Conservation (phyloP, 139 green algal species). For the Penium margaritaceum region DNA sequence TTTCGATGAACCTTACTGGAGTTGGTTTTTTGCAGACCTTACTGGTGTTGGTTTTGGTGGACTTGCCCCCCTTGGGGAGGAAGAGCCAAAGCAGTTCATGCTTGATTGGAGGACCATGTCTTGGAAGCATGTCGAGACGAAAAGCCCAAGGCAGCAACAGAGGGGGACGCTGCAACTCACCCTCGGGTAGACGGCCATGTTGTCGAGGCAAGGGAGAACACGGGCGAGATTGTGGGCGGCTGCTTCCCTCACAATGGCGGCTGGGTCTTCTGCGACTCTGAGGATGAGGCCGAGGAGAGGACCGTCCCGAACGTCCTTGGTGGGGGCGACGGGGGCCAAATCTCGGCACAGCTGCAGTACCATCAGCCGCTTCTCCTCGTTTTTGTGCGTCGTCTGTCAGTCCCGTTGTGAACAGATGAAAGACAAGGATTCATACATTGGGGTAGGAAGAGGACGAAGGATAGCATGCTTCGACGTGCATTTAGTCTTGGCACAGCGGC, state of each 20-base stretch:
- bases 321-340: conserved; percentile 8
- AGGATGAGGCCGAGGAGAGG: conserved; percentile 38
- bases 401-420: too few relatives aligned
- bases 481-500: too few relatives aligned
- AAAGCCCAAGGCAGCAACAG: too few relatives aligned
- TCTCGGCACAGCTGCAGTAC: conserved; percentile 36
- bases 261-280: conserved; percentile 28
- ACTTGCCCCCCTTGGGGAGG: too few relatives aligned
- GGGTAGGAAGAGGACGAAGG: not conserved
- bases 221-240: conserved; percentile 33
- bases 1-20: too few relatives aligned
- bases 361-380: conserved; percentile 37
- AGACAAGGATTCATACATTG: too few relatives aligned
- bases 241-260: conserved; percentile 31
- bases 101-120: too few relatives aligned
- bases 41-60: too few relatives aligned
- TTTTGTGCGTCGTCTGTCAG: conserved; percentile 37
- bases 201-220: conserved; percentile 27
- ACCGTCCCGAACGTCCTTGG: not conserved
- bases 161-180: conserved; percentile 15
- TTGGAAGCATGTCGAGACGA: too few relatives aligned
- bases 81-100: too few relatives aligned
- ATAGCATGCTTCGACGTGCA: too few relatives aligned
- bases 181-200: conserved; percentile 45
- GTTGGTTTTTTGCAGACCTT: too few relatives aligned